Conservation (phyloP, 768 basidiomycete genomes). For the Tricholomella constricta region DNA sequence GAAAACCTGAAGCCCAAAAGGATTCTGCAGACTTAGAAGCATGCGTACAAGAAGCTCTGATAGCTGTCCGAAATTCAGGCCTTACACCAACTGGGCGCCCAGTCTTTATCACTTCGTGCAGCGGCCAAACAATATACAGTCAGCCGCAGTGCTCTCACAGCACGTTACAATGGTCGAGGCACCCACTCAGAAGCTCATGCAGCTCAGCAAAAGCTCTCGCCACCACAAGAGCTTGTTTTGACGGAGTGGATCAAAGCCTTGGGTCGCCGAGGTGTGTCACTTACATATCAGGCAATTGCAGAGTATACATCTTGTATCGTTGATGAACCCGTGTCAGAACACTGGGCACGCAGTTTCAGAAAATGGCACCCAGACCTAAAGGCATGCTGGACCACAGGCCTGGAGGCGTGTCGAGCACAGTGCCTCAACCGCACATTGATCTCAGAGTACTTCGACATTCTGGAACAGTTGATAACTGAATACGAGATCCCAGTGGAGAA, state of each 20-base stretch:
- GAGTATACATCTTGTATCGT: background rate
- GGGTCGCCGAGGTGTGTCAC: background rate
- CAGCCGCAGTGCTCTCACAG: background rate
- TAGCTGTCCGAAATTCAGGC: background rate
- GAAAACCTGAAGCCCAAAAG: background rate
- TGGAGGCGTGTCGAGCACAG: slow-evolving; percentile 26
- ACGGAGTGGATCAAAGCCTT: background rate
- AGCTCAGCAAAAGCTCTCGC: background rate
- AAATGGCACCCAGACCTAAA: slow-evolving; percentile 25
- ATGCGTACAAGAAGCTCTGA: background rate
- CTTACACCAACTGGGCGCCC: background rate
- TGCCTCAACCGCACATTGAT: slow-evolving; percentile 21
- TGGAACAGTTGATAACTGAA: slow-evolving; percentile 10
- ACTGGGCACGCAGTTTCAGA: slow-evolving; percentile 17
- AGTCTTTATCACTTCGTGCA: background rate
- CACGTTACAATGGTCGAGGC: background rate
- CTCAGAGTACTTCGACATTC: slow-evolving; percentile 18
- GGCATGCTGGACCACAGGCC: slow-evolving; percentile 17
- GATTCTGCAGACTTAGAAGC: background rate
- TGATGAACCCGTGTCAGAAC: background rate
- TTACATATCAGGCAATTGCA: background rate
- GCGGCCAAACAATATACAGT: background rate
- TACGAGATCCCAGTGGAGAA: slow-evolving; percentile 24
- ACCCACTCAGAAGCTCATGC: background rate
- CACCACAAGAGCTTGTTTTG: background rate